Conservation (phyloP, 1,284 basidiomycete genomes). For the Tausonia pullulans region DNA sequence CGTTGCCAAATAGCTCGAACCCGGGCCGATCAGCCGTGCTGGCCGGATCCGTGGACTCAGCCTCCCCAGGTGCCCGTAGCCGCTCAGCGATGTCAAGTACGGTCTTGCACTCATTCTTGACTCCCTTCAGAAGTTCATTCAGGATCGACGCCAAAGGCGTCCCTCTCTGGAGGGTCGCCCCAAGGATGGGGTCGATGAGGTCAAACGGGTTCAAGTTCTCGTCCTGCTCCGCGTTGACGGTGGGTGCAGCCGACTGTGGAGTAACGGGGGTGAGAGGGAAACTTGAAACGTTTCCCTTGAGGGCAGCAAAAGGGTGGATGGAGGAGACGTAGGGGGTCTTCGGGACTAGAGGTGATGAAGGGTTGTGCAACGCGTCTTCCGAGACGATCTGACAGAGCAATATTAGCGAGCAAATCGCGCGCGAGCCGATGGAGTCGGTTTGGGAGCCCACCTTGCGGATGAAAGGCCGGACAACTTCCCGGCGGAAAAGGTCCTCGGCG, state of each 20-base stretch:
- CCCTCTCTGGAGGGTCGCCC: constrained; percentile 7
- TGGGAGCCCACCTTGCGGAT: constrained; percentile 51
- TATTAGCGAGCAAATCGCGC: background rate
- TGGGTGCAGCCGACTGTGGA: background rate
- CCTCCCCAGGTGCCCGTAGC: background rate
- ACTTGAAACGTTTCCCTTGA: background rate
- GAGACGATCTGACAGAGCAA: constrained; percentile 23
- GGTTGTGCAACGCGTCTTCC: constrained; percentile 19
- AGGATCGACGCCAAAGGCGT: constrained; percentile 6
- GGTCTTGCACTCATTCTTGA: constrained; percentile 46
- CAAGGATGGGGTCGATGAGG: constrained; percentile 37
- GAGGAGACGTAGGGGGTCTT: constrained; percentile 20
- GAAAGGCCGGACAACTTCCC: constrained; percentile 57
- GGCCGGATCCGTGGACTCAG: too few relatives aligned
- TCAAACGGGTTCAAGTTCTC: background rate
- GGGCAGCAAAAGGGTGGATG: constrained; percentile 18
- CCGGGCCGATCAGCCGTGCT: constrained; percentile 27
- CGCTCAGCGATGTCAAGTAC: constrained; percentile 68
- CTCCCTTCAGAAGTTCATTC: background rate
- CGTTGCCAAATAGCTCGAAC: constrained; percentile 73
- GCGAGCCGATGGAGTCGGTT: background rate
- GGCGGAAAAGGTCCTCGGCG: constrained; percentile 70
- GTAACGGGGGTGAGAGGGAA: background rate
- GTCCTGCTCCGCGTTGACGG: too few relatives aligned
- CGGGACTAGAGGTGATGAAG: constrained; percentile 22